Conservation (phyloP, 108 stramenopile genomes). For the Phaeodactylum tricornutum region DNA sequence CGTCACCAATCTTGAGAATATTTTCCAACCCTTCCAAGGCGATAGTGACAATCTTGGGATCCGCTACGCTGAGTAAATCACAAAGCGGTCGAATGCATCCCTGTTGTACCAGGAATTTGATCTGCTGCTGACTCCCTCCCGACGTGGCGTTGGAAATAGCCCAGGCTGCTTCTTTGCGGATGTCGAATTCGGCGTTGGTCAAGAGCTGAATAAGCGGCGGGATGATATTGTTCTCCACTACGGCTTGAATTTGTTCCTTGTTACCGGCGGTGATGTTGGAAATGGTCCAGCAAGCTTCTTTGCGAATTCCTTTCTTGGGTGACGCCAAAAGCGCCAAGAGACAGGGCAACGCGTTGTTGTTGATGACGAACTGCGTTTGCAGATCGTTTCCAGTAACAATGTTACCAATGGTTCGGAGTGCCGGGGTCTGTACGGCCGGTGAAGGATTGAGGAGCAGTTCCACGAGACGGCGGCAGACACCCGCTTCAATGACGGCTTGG, state of each 20-base stretch:
- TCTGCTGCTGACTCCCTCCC: slow-evolving; percentile 92
- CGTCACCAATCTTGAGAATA: slow-evolving; percentile 94
- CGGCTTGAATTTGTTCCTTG: slow-evolving; percentile 96
- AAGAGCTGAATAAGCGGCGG: slow-evolving; percentile 92
- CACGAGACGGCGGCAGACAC: slow-evolving; percentile 89
- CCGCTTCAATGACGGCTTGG: slow-evolving; percentile 97
- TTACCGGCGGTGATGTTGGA: slow-evolving; percentile 98
- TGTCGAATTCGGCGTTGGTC: slow-evolving; percentile 93
- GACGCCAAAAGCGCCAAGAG: slow-evolving; percentile 82
- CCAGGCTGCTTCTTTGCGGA: slow-evolving; percentile 99
- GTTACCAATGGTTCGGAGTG: slow-evolving; percentile 96
- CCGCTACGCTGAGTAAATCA: slow-evolving; percentile 81
- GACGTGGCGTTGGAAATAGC: slow-evolving; percentile 96
- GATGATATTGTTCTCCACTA: slow-evolving; percentile 91
- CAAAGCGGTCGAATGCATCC: slow-evolving; percentile 94
- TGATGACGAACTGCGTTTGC: slow-evolving; percentile 95
- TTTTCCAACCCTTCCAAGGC: slow-evolving; percentile 97
- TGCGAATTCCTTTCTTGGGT: slow-evolving; percentile 97
- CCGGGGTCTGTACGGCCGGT: slow-evolving; percentile 95
- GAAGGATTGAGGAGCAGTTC: slow-evolving; percentile 88
- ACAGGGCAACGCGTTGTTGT: slow-evolving; percentile 89
- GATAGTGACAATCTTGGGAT: slow-evolving; percentile 94
- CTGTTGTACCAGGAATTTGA: slow-evolving; percentile 87
- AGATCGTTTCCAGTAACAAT: slow-evolving; percentile 95
- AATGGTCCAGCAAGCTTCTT: slow-evolving; percentile 99